Percentiles rank a stretch among this genome's conserved stretches.
phyloP scores from a whole-genome alignment of 140 eudicot genomes.

The Erigeron philadelphicus region DNA sequence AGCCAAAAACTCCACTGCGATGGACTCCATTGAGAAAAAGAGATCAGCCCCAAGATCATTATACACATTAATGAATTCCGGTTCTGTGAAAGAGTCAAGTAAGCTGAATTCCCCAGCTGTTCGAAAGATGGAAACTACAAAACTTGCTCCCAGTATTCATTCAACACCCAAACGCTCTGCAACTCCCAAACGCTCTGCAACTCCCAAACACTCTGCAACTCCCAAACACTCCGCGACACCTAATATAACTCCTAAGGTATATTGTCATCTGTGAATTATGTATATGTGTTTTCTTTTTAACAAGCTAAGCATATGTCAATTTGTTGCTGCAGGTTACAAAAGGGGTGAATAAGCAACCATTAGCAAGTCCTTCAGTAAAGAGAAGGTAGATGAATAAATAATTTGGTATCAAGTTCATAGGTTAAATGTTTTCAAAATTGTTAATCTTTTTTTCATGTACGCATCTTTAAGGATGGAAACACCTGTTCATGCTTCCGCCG shows the following conservation, averaged over 20 bases:
- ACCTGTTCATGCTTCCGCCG: slow-evolving; percentile 41
- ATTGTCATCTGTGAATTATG: neutral
- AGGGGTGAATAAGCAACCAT: slow-evolving; percentile 39
- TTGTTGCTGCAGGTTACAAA: slow-evolving; percentile 34
- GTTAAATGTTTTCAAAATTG: neutral
- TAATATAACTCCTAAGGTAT: slow-evolving; percentile 37
- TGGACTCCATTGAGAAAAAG: slow-evolving; percentile 36
- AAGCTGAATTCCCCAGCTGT: slow-evolving; percentile 25
- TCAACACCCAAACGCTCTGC: slow-evolving; percentile 40
- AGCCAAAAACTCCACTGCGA: slow-evolving; percentile 30
- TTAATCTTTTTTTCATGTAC: neutral
- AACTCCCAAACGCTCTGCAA: slow-evolving; percentile 51
- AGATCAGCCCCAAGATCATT: slow-evolving; percentile 50
- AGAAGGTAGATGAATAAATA: slow-evolving; percentile 38
- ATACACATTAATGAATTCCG: slow-evolving; percentile 38
- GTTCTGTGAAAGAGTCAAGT: slow-evolving; percentile 37
- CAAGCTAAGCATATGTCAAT: slow-evolving; percentile 5
- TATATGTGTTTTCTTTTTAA: neutral
- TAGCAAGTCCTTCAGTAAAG: slow-evolving; percentile 52
- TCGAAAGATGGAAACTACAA: slow-evolving; percentile 38
- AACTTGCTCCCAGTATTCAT: slow-evolving; percentile 34
- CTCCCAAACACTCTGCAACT: slow-evolving; percentile 54
- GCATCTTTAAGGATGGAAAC: slow-evolving; percentile 41
- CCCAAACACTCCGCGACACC: slow-evolving; percentile 42
- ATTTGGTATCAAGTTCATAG: neutral